phyloP scores from a whole-genome alignment of 1,139 yeast genomes.

The Suhomyces coccinellae region DNA sequence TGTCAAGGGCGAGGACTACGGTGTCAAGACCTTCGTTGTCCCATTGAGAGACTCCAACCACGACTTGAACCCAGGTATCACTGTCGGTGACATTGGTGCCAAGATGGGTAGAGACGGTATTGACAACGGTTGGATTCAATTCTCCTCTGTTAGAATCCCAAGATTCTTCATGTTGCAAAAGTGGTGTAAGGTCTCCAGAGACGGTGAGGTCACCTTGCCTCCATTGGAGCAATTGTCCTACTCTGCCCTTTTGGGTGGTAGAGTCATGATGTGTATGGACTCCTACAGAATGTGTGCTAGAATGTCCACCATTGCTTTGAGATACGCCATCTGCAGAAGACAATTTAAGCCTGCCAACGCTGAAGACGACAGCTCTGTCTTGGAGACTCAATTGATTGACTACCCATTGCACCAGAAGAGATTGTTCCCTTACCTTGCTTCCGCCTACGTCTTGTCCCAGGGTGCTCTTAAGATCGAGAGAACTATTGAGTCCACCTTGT shows the following conservation, averaged over 20 bases:
- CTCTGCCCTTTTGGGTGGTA: slow-evolving; percentile 47
- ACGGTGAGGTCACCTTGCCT: slow-evolving; percentile 44
- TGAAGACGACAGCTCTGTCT: slow-evolving; percentile 13
- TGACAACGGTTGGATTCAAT: slow-evolving; percentile 54
- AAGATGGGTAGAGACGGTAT: slow-evolving; percentile 54
- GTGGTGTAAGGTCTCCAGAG: slow-evolving; percentile 43
- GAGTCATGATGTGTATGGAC: slow-evolving; percentile 48
- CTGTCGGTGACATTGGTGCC: slow-evolving; percentile 50
- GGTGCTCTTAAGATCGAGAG: slow-evolving; percentile 43
- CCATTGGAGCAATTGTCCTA: slow-evolving; percentile 50
- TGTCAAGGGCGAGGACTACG: slow-evolving; percentile 47
- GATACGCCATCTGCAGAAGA: slow-evolving; percentile 49
- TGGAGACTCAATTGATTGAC: slow-evolving; percentile 41
- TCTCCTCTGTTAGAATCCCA: slow-evolving; percentile 46
- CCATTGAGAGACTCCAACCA: slow-evolving; percentile 49
- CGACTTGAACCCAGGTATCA: slow-evolving; percentile 44
- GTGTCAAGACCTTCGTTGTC: slow-evolving; percentile 50
- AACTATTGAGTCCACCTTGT: slow-evolving; percentile 31
- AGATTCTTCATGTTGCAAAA: slow-evolving; percentile 50
- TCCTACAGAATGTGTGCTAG: slow-evolving; percentile 46
- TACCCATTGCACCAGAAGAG: slow-evolving; percentile 51
- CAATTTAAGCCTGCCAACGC: slow-evolving; percentile 39
- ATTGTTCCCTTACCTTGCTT: slow-evolving; percentile 47
- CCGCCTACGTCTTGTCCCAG: slow-evolving; percentile 41
- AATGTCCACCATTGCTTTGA: slow-evolving; percentile 43